These are phyloP conservation scores for Kodamaea neixiangensis DNA, from an alignment of 805 yeast species.

Conservation along the genomic window DNA sequence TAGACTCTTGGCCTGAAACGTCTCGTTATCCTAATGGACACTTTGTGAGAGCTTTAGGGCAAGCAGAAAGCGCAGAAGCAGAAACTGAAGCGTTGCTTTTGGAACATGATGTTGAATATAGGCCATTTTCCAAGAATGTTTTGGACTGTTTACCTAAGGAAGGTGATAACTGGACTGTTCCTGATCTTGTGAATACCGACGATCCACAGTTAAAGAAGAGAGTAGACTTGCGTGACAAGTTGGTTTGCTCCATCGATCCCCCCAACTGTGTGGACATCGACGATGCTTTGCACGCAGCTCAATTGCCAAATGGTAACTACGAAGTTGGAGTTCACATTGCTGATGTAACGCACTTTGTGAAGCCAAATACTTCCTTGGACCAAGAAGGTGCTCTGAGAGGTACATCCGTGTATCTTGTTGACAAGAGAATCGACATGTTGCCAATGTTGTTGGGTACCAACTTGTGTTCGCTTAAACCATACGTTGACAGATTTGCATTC, in stretches of 20 bases:
- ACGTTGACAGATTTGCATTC: slow-evolving; percentile 94
- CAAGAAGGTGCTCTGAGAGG: slow-evolving; percentile 97
- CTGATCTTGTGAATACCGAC: slow-evolving; percentile 55
- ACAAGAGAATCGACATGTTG: slow-evolving; percentile 97
- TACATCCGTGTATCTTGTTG: slow-evolving; percentile 95
- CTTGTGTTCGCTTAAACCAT: slow-evolving; percentile 90
- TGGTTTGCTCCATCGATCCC: slow-evolving; percentile 96
- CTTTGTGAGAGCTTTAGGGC: slow-evolving; percentile 87
- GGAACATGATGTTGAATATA: slow-evolving; percentile 95
- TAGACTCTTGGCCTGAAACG: slow-evolving; percentile 88
- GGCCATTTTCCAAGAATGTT: slow-evolving; percentile 92
- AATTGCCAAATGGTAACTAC: slow-evolving; percentile 86
- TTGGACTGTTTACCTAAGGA: slow-evolving; percentile 89
- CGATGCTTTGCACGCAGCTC: slow-evolving; percentile 90
- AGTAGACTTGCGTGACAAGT: slow-evolving; percentile 81
- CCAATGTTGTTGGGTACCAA: slow-evolving; percentile 95
- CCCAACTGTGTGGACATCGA: slow-evolving; percentile 98
- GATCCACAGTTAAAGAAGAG: slow-evolving; percentile 63
- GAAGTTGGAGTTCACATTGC: slow-evolving; percentile 99
- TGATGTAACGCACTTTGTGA: slow-evolving; percentile 96
- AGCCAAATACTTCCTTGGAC: slow-evolving; percentile 88
- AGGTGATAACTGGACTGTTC: slow-evolving; percentile 93
- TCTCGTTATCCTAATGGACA: slow-evolving; percentile 94
- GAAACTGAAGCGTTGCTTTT: slow-evolving; percentile 92
- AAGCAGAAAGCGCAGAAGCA: slow-evolving; percentile 86